A percentile compares a stretch with the other conserved stretches of the same genome.
These are phyloP conservation scores for Sporothrix sp. DNA, from an alignment of 2,329 filamentous ascomycete species.

Conservation along the genomic window DNA sequence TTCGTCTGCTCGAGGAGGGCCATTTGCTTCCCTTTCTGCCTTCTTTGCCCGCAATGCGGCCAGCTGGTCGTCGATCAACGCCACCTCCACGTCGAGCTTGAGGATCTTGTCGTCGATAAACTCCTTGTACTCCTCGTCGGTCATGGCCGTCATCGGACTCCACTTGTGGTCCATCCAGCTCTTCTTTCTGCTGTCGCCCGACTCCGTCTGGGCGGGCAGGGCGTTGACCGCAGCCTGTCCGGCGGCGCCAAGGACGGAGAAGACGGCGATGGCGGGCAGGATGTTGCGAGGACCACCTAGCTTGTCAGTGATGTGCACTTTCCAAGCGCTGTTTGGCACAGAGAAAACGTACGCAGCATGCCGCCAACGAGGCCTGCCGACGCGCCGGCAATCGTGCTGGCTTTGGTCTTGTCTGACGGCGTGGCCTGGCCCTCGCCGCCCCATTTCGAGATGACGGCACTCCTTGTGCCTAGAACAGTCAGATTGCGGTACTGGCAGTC, in stretches of 20 bases:
- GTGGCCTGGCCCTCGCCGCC: constrained; percentile 44
- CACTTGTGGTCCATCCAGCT: constrained; percentile 51
- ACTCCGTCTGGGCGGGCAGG: constrained; percentile 1
- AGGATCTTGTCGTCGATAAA: constrained; percentile 64
- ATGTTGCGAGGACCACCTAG: constrained; percentile 44
- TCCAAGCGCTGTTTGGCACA: background rate
- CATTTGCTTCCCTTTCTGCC: background rate
- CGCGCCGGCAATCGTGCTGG: constrained; percentile 61
- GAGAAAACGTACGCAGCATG: constrained; percentile 40
- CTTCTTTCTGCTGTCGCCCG: constrained; percentile 1
- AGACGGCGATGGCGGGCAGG: constrained; percentile 41
- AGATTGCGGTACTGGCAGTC: background rate
- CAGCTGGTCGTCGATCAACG: constrained; percentile 69
- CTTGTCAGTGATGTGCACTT: background rate
- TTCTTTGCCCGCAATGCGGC: constrained; percentile 23
- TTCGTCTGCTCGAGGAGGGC: background rate
- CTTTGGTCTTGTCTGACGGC: constrained; percentile 50
- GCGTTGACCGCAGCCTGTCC: constrained; percentile 23
- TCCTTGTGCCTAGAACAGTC: constrained; percentile 21
- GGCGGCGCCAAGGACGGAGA: constrained; percentile 29
- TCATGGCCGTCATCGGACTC: constrained; percentile 60
- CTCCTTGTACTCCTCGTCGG: constrained; percentile 60
- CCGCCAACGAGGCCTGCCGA: constrained; percentile 55
- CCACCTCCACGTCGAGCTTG: constrained; percentile 63
- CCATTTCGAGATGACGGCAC: constrained; percentile 34